These are phyloP conservation scores for Xanthoparmelia taractica DNA, from an alignment of 495 filamentous ascomycete genomes.

Conservation along the genomic window DNA sequence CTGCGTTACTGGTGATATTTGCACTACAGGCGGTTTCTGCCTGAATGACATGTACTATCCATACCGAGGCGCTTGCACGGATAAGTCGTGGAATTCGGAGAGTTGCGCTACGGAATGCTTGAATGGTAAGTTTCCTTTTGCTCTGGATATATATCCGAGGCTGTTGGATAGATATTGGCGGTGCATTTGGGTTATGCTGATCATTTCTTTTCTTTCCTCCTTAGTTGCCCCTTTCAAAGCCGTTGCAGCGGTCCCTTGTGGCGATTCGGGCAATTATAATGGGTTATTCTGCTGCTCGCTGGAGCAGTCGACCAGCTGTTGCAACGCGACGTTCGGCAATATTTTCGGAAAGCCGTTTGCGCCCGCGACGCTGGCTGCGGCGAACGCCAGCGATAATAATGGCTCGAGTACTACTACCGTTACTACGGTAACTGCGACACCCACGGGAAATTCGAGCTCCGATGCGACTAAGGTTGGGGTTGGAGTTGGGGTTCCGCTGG, in stretches of 20 bases:
- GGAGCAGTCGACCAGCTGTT: background rate
- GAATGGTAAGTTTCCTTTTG: background rate
- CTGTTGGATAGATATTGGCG: too few relatives aligned
- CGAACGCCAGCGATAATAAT: background rate
- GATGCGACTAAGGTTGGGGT: background rate
- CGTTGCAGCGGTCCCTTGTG: background rate
- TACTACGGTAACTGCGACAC: too few relatives aligned
- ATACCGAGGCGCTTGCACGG: background rate
- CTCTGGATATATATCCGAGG: too few relatives aligned
- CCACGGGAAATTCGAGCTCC: background rate
- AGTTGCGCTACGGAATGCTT: background rate
- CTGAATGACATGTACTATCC: background rate
- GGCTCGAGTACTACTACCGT: background rate
- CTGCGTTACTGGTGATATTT: background rate
- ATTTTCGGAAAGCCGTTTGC: background rate
- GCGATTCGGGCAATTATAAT: background rate
- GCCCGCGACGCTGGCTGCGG: background rate
- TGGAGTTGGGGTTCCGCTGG: background rate
- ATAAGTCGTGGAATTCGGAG: background rate
- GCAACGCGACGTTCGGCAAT: background rate
- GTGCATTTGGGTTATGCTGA: too few relatives aligned
- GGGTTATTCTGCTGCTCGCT: background rate
- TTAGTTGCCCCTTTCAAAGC: background rate
- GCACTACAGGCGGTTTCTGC: background rate
- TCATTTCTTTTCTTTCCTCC: background rate